A percentile compares a stretch with the other conserved stretches of the same genome.
phyloP scores from a whole-genome alignment of 1,284 basidiomycete species.

The Leccinum variabile region DNA sequence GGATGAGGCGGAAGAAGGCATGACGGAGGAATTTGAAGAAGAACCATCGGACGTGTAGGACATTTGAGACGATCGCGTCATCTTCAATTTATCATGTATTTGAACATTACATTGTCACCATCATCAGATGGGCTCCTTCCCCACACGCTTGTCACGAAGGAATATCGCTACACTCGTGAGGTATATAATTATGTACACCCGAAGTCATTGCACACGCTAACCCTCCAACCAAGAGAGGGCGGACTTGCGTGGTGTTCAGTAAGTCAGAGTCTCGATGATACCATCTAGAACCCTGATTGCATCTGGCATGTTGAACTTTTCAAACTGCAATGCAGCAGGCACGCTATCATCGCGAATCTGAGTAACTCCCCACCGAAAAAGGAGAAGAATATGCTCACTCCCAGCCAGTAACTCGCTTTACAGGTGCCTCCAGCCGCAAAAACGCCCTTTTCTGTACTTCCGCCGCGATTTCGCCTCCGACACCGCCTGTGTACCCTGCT shows the following conservation, averaged over 20 bases:
- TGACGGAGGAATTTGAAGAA: slow-evolving; percentile 34
- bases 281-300: slow-evolving; percentile 81
- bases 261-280: slow-evolving; percentile 79
- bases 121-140: neutral
- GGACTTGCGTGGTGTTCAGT: slow-evolving; percentile 42
- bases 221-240: neutral
- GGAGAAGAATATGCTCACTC: slow-evolving; percentile 62
- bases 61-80: neutral
- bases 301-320: slow-evolving; percentile 91
- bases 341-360: slow-evolving; percentile 47
- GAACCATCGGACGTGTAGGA: slow-evolving; percentile 27
- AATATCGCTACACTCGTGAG: neutral
- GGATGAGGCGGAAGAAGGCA: slow-evolving; percentile 29
- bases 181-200: slow-evolving; percentile 1
- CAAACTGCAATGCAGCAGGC: slow-evolving; percentile 80
- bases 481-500: slow-evolving; percentile 81
- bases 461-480: slow-evolving; percentile 85
- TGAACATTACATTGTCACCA: neutral
- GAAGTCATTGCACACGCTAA: neutral
- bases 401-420: slow-evolving; percentile 87
- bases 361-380: slow-evolving; percentile 1
- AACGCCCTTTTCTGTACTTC: slow-evolving; percentile 87
- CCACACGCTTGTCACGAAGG: neutral
- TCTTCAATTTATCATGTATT: slow-evolving; percentile 2
- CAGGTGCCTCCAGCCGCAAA: slow-evolving; percentile 82